phyloP scores from a whole-genome alignment of 2,329 filamentous ascomycete genomes.

The Aspergillus texensis region DNA sequence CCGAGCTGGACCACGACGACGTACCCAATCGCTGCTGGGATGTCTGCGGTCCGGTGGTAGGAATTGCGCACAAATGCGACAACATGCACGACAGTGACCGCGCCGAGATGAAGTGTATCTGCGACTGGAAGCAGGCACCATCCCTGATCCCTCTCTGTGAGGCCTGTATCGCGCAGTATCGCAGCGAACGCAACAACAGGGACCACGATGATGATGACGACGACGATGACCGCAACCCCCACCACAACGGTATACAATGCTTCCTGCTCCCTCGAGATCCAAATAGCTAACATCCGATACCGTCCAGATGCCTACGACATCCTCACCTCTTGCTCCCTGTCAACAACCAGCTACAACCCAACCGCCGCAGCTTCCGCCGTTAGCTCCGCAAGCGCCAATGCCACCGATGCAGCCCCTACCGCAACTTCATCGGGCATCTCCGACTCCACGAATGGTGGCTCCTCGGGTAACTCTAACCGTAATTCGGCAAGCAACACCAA shows the following conservation, averaged over 20 bases:
- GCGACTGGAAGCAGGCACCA: conserved; percentile 29
- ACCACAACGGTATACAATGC: conserved; percentile 30
- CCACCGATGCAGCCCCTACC: not conserved
- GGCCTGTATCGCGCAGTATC: conserved; percentile 35
- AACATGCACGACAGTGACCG: conserved; percentile 25
- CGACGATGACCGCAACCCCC: conserved; percentile 16
- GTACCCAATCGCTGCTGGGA: conserved; percentile 32
- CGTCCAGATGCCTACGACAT: conserved; percentile 33
- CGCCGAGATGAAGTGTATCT: conserved; percentile 32
- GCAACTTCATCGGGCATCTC: not conserved
- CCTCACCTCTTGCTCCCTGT: conserved; percentile 30
- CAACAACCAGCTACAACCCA: conserved; percentile 31
- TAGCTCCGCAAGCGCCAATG: conserved; percentile 2
- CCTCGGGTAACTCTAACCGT: not conserved
- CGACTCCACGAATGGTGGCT: not conserved
- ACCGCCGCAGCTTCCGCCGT: conserved; percentile 24
- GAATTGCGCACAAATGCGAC: conserved; percentile 29
- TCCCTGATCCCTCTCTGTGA: conserved; percentile 33
- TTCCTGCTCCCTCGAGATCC: not conserved
- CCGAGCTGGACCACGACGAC: conserved; percentile 32
- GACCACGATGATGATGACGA: conserved; percentile 16
- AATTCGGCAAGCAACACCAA: conserved; percentile 4
- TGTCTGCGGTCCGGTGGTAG: conserved; percentile 29
- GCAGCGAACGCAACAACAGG: conserved; percentile 16
- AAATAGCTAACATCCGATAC: conserved; percentile 9